Conservation (phyloP, 2,329 filamentous ascomycete species). For the Lachnellula occidentalis region DNA sequence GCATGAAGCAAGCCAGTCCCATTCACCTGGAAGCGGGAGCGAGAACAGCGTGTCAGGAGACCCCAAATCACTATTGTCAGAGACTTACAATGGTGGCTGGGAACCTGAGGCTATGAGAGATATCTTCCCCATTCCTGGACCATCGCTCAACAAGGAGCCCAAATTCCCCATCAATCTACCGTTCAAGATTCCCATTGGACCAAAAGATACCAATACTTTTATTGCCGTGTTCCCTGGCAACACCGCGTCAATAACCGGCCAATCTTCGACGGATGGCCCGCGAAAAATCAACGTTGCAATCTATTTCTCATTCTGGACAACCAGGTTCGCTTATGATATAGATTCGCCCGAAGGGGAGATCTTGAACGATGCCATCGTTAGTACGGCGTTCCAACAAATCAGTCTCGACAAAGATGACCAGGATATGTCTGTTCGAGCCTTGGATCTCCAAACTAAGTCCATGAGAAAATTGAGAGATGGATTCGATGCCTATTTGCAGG, state of each 20-base stretch:
- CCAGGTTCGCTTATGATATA: conserved; percentile 7
- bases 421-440: conserved; percentile 8
- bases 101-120: background rate
- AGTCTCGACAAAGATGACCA: conserved; percentile 10
- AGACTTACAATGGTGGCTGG: background rate
- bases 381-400: conserved; percentile 9
- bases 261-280: background rate
- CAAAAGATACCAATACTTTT: conserved; percentile 8
- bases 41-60: background rate
- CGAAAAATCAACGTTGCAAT: conserved; percentile 7
- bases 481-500: conserved; percentile 11
- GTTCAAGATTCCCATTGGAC: conserved; percentile 12
- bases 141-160: conserved; percentile 1
- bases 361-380: conserved; percentile 13
- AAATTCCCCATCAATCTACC: conserved; percentile 12
- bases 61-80: background rate
- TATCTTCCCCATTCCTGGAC: background rate
- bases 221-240: conserved; percentile 10
- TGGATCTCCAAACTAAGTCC: conserved; percentile 11
- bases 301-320: conserved; percentile 12
- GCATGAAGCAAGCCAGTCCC: background rate
- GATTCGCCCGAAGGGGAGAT: conserved; percentile 9
- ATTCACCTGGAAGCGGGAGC: background rate
- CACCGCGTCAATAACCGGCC: background rate
- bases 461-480: conserved; percentile 13